phyloP scores from a whole-genome alignment of 1,284 basidiomycete species.

The Puccinia polysora region DNA sequence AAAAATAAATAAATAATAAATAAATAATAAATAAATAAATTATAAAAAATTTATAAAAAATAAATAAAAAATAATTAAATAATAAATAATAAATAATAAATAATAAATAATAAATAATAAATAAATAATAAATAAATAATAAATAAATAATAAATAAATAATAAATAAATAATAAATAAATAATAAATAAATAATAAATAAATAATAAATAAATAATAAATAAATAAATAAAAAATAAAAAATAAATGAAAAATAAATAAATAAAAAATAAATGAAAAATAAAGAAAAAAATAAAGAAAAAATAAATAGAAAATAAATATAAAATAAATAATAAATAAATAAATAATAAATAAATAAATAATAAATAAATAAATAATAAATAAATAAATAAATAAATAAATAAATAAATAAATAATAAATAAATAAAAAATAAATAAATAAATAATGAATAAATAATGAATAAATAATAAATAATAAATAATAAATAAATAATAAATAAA shows the following conservation, averaged over 20 bases:
- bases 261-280: no score
- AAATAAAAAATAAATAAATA: not conserved
- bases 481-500: not conserved
- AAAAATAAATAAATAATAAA: no score
- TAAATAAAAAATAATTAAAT: no score
- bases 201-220: not conserved
- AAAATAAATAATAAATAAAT: not conserved
- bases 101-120: no score
- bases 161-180: not conserved
- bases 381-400: not conserved
- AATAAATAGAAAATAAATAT: not conserved
- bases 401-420: not conserved
- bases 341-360: not conserved
- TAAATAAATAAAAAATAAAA: constrained; percentile 8
- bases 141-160: not conserved
- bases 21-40: no score
- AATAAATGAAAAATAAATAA: not conserved
- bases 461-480: not conserved
- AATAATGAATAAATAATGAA: not conserved
- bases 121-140: not conserved
- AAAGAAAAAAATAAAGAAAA: not conserved
- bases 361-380: not conserved
- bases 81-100: no score
- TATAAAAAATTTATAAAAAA: no score
- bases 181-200: not conserved